A percentile compares a stretch with the other conserved stretches of the same genome.
Evolutionary conservation across 495 filamentous ascomycete genomes (phyloP).

Genomic region (Xylaria venustula): DNA sequence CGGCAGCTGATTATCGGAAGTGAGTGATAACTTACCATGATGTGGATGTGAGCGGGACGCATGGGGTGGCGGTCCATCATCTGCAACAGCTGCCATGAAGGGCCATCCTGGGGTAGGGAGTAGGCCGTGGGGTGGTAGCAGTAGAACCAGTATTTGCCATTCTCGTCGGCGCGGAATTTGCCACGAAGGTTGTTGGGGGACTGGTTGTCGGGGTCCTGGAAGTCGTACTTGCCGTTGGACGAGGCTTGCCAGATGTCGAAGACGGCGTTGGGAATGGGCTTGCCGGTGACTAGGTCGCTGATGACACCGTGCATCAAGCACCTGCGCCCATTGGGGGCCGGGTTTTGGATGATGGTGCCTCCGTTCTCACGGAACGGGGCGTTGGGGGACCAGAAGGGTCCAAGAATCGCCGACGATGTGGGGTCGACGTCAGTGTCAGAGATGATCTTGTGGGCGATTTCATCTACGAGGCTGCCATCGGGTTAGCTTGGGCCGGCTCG

Average conservation of each 20-base stretch:
- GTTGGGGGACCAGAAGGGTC: constrained; percentile 85
- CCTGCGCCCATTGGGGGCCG: constrained; percentile 59
- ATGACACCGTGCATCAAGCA: constrained; percentile 75
- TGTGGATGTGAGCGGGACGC: constrained; percentile 82
- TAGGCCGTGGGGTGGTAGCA: constrained; percentile 82
- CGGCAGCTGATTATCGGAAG: not conserved
- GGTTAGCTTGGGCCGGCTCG: not conserved
- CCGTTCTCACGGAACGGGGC: constrained; percentile 74
- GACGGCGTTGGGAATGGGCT: constrained; percentile 66
- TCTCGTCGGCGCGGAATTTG: constrained; percentile 75
- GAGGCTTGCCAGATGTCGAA: constrained; percentile 87
- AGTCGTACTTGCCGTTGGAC: constrained; percentile 84
- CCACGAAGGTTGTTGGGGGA: constrained; percentile 78
- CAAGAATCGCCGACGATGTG: constrained; percentile 80
- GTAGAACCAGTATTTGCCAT: constrained; percentile 77
- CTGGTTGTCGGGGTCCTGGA: constrained; percentile 79
- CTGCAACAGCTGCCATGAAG: constrained; percentile 65
- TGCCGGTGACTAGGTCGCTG: constrained; percentile 67
- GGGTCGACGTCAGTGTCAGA: constrained; percentile 67
- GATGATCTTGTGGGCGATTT: constrained; percentile 79
- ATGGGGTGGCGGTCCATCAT: constrained; percentile 80
- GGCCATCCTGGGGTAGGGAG: constrained; percentile 71
- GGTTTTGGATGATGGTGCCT: constrained; percentile 67
- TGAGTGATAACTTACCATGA: constrained; percentile 53
- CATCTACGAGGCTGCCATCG: constrained; percentile 66